Base-by-base conservation (phyloP, 176 grass and related monocot genomes). In the Neostapfia colusana region DNA sequence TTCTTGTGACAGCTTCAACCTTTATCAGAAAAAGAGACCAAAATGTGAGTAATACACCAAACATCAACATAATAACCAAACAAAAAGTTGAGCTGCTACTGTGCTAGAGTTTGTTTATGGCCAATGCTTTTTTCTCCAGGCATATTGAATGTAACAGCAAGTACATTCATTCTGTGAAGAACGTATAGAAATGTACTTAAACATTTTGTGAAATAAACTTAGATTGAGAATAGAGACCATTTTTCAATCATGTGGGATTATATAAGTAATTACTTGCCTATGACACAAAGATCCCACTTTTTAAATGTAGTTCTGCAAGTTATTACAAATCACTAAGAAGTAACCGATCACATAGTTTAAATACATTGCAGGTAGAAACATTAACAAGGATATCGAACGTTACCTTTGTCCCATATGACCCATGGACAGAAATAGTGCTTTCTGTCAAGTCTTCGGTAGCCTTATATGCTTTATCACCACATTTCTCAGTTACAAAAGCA, bases 321-420 rank as follows among this genome's bases (percentile, higher is more conserved):
- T 77, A n/a, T 70, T 77, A n/a, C 7, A 84, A 51, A 16, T 41
- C 40, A 69, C 58, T 58, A 64, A 65, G 5, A 57, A 57, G 54
- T 25, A 50, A 78, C 12, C 41, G 43, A 87, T 10, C 25, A 38
- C 4, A 82, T 13, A 51, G 35, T 71, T 87, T 16, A 72, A 72
- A 66, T 48, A 8, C 26, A 37, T 4, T 11, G 51, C 54, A 79
- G 23, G 60, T 48, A 74, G 72, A 76, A 53, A 13, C 3, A 39
- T 15, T 25, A 11, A 34, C 70, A 87, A 82, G 37, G n/a, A 79
- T 21, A 67, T 63, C 37, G 20, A 81, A 71, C 55, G 2, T 72
- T 72, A 97, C 91, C 91, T 97, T 97, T 76, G 91, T 97, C 79
- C 95, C 91, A 63, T 97, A 97, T 61, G 95, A 97, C 17, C 95